A percentile compares a stretch with the other conserved stretches of the same genome.
These are phyloP conservation scores for Hyphopichia pseudoburtonii DNA, from an alignment of 1,139 yeast species.

Conservation along the genomic window DNA sequence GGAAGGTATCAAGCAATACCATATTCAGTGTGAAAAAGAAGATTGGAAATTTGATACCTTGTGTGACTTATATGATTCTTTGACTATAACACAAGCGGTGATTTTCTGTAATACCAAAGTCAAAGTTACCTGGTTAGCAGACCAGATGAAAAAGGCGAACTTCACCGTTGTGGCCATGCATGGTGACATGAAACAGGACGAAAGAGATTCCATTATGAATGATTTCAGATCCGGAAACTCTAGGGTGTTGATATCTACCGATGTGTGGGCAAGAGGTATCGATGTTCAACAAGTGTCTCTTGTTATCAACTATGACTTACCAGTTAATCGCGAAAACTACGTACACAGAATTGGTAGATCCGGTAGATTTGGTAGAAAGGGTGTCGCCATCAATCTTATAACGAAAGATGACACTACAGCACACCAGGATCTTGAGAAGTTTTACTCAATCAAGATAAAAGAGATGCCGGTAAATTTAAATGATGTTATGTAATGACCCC, in stretches of 20 bases:
- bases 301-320: slow-evolving; percentile 90
- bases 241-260: slow-evolving; percentile 88
- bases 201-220: slow-evolving; percentile 84
- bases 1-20: slow-evolving; percentile 88
- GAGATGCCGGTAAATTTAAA: slow-evolving; percentile 86
- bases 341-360: slow-evolving; percentile 94
- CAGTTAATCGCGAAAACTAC: slow-evolving; percentile 82
- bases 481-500: slow-evolving; percentile 32
- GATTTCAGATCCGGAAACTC: slow-evolving; percentile 78
- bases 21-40: slow-evolving; percentile 83
- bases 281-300: slow-evolving; percentile 97
- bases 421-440: slow-evolving; percentile 70
- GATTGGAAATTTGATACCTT: slow-evolving; percentile 95
- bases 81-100: slow-evolving; percentile 93
- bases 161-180: slow-evolving; percentile 94
- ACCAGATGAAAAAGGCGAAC: slow-evolving; percentile 73
- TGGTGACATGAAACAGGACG: slow-evolving; percentile 95
- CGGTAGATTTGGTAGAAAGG: slow-evolving; percentile 94
- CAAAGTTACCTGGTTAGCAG: slow-evolving; percentile 88
- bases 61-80: slow-evolving; percentile 90
- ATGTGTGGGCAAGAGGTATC: slow-evolving; percentile 97
- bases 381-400: slow-evolving; percentile 87
- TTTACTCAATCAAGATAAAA: slow-evolving; percentile 73
- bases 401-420: slow-evolving; percentile 65
- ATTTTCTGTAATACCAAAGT: slow-evolving; percentile 91